Percentiles rank a stretch among this genome's conserved stretches.
These are phyloP conservation scores for Aspergillus sp. DNA, from an alignment of 2,329 filamentous ascomycete species.

Conservation along the genomic window DNA sequence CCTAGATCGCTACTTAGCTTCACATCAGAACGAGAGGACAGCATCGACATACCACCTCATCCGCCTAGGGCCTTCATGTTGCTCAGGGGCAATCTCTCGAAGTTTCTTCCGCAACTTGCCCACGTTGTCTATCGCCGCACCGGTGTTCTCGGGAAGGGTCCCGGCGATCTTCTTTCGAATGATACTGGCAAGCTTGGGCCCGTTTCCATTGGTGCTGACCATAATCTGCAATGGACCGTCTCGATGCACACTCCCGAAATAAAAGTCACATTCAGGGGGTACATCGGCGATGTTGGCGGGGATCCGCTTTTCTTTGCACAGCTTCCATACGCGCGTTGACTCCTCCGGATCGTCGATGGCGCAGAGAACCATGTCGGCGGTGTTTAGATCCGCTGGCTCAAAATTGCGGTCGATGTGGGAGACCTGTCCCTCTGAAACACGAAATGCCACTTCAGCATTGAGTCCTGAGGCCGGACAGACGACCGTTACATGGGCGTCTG, in stretches of 20 bases:
- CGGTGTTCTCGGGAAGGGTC: conserved; percentile 73
- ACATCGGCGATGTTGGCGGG: conserved; percentile 97
- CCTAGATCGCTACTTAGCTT: conserved; percentile 47
- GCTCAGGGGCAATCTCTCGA: conserved; percentile 69
- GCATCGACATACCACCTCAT: conserved; percentile 73
- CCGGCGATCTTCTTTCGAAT: conserved; percentile 79
- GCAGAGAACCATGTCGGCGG: conserved; percentile 81
- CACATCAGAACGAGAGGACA: background rate
- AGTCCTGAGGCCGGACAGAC: conserved; percentile 77
- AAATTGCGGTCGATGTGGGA: conserved; percentile 81
- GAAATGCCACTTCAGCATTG: conserved; percentile 83
- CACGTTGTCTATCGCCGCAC: conserved; percentile 80
- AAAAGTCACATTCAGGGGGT: conserved; percentile 95
- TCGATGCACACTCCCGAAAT: conserved; percentile 93
- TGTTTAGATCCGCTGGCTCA: conserved; percentile 80
- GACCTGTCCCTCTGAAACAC: conserved; percentile 72
- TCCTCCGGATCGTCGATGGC: conserved; percentile 91
- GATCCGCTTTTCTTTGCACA: conserved; percentile 81
- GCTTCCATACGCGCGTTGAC: conserved; percentile 87
- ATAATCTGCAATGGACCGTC: conserved; percentile 96
- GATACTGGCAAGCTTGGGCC: conserved; percentile 83
- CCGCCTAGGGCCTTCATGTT: conserved; percentile 75
- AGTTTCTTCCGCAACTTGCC: conserved; percentile 77
- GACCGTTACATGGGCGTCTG: conserved; percentile 85
- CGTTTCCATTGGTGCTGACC: conserved; percentile 98